Evolutionary conservation across 352 stramenopile species (phyloP).

Genomic region (Aphanomyces cochlioides): DNA sequence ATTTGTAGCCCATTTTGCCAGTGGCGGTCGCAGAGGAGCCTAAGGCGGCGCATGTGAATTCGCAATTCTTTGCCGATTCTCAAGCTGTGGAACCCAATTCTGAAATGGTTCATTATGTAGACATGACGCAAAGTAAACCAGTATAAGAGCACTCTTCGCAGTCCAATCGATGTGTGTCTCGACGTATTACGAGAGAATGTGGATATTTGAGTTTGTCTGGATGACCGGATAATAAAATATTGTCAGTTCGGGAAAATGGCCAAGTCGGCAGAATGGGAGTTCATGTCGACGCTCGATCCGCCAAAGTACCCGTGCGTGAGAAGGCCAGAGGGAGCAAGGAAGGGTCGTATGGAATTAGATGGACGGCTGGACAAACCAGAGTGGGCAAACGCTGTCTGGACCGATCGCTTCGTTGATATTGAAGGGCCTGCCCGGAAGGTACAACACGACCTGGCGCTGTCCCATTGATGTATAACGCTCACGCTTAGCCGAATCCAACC

Average conservation of each 20-base stretch:
- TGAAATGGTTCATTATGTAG: slow-evolving; percentile 25
- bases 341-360: slow-evolving; percentile 45
- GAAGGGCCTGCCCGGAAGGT: slow-evolving; percentile 46
- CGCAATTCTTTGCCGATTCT: slow-evolving; percentile 23
- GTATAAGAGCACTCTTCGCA: neutral
- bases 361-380: slow-evolving; percentile 60
- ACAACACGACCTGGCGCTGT: neutral
- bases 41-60: neutral
- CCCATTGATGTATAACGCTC: too few species aligned
- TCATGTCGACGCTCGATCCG: slow-evolving; percentile 61
- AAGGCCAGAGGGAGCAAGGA: slow-evolving; percentile 35
- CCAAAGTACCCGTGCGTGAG: slow-evolving; percentile 68
- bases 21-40: neutral
- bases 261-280: slow-evolving; percentile 35
- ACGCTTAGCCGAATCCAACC: slow-evolving; percentile 35
- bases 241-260: too few species aligned
- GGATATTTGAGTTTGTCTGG: too few species aligned
- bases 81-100: slow-evolving; percentile 22
- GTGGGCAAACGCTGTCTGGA: slow-evolving; percentile 68
- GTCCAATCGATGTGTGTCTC: too few species aligned
- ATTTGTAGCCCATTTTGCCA: neutral
- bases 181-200: too few species aligned
- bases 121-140: neutral
- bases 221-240: too few species aligned
- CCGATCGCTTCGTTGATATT: slow-evolving; percentile 73